phyloP scores from a whole-genome alignment of 2,329 filamentous ascomycete genomes.

The Neofusicoccum parvum region DNA sequence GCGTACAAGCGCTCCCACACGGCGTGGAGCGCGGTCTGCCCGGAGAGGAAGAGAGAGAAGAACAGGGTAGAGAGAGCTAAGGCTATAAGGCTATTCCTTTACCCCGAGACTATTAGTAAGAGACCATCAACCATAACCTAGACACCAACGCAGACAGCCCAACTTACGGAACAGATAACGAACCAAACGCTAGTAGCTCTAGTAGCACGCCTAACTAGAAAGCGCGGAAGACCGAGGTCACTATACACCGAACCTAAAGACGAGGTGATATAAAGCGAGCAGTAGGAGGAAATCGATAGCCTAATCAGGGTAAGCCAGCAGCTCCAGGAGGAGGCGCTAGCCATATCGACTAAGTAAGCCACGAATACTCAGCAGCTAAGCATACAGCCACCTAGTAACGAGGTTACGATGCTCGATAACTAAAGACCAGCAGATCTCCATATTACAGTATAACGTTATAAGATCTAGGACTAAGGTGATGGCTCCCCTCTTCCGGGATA shows the following conservation, averaged over 20 bases:
- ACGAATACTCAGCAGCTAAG: background rate
- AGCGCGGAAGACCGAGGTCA: background rate
- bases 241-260: background rate
- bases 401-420: background rate
- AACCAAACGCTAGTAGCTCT: background rate
- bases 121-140: slow-evolving; percentile 19
- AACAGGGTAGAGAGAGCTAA: slow-evolving; percentile 24
- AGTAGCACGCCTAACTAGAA: background rate
- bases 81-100: slow-evolving; percentile 18
- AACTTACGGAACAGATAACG: background rate
- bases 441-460: slow-evolving; percentile 29
- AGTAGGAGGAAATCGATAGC: background rate
- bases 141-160: slow-evolving; percentile 23
- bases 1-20: slow-evolving; percentile 24
- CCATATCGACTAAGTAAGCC: background rate
- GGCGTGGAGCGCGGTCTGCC: too few species aligned
- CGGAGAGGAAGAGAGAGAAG: slow-evolving; percentile 26
- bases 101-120: background rate
- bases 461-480: slow-evolving; percentile 30
- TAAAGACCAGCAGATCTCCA: slow-evolving; percentile 9
- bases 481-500: slow-evolving; percentile 29
- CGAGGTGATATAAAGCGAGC: background rate
- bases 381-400: background rate
- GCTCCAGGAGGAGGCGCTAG: background rate
- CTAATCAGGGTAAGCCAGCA: background rate